phyloP scores from a whole-genome alignment of 1,284 basidiomycete genomes.

The Ustilago curta region DNA sequence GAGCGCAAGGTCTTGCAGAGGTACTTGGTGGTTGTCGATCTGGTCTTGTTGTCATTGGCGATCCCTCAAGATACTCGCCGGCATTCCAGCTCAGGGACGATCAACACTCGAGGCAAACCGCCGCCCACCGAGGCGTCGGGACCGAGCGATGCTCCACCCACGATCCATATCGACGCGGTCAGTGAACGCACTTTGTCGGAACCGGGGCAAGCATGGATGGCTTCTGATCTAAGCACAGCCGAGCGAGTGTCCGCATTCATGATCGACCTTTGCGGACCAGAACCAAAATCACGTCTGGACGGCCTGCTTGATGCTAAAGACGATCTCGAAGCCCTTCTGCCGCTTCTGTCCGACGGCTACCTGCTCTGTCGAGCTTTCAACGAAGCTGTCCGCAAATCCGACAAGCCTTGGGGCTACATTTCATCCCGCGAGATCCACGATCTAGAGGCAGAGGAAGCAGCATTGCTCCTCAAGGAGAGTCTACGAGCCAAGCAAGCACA shows the following conservation, averaged over 20 bases:
- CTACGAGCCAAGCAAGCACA: constrained; percentile 64
- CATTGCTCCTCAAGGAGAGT: constrained; percentile 60
- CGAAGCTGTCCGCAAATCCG: constrained; percentile 79
- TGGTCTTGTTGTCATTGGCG: constrained; percentile 19
- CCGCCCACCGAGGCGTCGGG: not conserved
- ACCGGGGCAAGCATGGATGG: not conserved
- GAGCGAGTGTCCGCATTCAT: constrained; percentile 26
- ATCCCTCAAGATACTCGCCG: constrained; percentile 4
- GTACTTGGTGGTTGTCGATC: constrained; percentile 35
- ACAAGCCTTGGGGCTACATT: constrained; percentile 88
- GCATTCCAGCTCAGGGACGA: constrained; percentile 2
- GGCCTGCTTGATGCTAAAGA: constrained; percentile 6
- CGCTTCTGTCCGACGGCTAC: constrained; percentile 74
- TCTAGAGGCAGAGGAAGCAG: constrained; percentile 69
- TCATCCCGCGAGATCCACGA: constrained; percentile 79
- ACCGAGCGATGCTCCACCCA: not conserved
- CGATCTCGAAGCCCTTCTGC: constrained; percentile 19
- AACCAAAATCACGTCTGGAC: constrained; percentile 10
- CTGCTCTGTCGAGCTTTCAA: constrained; percentile 85
- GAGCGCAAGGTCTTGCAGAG: constrained; percentile 72
- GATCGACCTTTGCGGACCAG: constrained; percentile 29
- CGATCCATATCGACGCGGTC: constrained; percentile 4
- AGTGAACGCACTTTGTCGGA: not conserved
- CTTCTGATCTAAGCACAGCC: not conserved
- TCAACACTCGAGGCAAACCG: not conserved